Evolutionary conservation across 2,329 filamentous ascomycete species (phyloP).

Genomic region (Gyromitra esculenta): DNA sequence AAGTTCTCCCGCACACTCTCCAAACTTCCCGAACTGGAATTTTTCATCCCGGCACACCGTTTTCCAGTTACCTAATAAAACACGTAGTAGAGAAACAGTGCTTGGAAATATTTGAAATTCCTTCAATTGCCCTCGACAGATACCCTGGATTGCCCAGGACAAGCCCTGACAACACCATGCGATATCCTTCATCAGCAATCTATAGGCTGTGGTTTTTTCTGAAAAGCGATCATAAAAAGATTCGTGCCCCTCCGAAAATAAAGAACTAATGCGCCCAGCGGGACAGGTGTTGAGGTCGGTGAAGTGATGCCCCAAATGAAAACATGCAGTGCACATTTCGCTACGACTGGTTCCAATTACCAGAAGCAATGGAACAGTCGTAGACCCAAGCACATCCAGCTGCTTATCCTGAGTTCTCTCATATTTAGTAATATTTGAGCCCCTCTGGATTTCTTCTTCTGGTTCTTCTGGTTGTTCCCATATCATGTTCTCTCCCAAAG

Average conservation of each 20-base stretch:
- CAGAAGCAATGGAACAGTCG: constrained; percentile 12
- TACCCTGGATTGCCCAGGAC: constrained; percentile 40
- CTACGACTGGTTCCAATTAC: constrained; percentile 26
- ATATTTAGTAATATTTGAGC: constrained; percentile 4
- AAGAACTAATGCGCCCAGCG: constrained; percentile 33
- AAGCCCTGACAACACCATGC: constrained; percentile 35
- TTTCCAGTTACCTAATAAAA: constrained; percentile 30
- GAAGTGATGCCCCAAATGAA: constrained; percentile 42
- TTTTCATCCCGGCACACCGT: constrained; percentile 18
- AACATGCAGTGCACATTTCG: constrained; percentile 42
- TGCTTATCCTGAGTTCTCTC: constrained; percentile 25
- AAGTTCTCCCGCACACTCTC: constrained; percentile 18
- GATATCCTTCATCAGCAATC: constrained; percentile 37
- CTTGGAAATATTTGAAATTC: constrained; percentile 40
- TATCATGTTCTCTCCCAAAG: neutral
- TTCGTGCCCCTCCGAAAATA: constrained; percentile 13
- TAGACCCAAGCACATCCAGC: constrained; percentile 8
- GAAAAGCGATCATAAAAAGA: constrained; percentile 33
- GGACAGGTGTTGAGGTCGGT: constrained; percentile 30
- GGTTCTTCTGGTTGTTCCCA: neutral
- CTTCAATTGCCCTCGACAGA: constrained; percentile 28
- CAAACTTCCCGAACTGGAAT: constrained; percentile 36
- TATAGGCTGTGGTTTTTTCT: constrained; percentile 10
- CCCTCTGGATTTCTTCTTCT: neutral
- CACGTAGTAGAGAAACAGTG: constrained; percentile 24